Base-by-base conservation (phyloP, 768 basidiomycete genomes). In the Pleurotus salmoneostramineus region DNA sequence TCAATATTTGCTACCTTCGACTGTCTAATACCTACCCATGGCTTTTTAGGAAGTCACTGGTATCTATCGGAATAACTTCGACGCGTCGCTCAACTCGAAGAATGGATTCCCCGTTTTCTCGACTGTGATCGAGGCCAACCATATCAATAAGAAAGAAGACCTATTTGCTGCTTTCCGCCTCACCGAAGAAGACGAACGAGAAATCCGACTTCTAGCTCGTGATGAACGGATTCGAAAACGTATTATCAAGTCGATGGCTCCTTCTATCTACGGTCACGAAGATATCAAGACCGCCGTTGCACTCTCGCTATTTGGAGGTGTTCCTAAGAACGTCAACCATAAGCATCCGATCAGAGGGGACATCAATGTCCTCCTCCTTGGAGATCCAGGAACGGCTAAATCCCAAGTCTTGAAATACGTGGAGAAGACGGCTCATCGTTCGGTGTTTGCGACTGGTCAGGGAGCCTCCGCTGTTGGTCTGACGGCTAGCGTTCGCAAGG, bases 71-170 rank as follows among this genome's bases (percentile, higher is more conserved):
- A 99, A 99, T 76, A 98, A 98, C 71, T 99, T 98, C 60, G 97
- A 98, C 68, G 95, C 96, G 17, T 93, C 95, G 2, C 84, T 99
- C 64, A 99, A 99, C 71, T 87, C 93, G 31, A 98, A 98, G 75
- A 98, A 99, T 64, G 97, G 97, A 5, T 99, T 99, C 77, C 97
- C 97, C 1, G 97, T 99, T 34, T 99, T 99, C 77, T 97, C 95
- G 6, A 99, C 97, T 17, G 83, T 99, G 62, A 89, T 99, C 58
- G 97, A 98, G 70, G 97, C 95, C 14, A 99, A 99, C 71, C 95
- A 98, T 69, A 79, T 99, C 68, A 98, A 97, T 78, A 98, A 98
- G 79, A 98, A 98, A 72, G 96, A 98, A 72, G 97, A 99, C 67
- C 82, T 96, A 14, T 98, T 98, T 65, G 96, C 97, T n/a, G 95